Conservation (phyloP, 331 rosid genomes). For the Erythrophleum ivorense region DNA sequence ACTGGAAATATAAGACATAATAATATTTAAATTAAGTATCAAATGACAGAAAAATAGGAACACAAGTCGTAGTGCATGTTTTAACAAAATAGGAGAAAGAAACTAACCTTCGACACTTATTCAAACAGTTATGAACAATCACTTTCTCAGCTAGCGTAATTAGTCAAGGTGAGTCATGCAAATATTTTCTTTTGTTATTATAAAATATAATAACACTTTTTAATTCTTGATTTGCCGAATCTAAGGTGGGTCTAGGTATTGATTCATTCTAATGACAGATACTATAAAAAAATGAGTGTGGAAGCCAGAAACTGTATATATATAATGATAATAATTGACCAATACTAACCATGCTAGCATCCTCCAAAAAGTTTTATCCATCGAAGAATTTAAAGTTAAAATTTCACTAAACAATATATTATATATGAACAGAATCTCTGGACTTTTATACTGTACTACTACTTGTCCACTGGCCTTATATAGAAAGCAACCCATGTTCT, state of each 20-base stretch:
- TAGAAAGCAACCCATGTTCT: neutral
- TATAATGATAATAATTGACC: neutral
- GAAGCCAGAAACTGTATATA: neutral
- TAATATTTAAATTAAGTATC: no score
- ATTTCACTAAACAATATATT: neutral
- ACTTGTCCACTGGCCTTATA: neutral
- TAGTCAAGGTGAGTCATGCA: neutral
- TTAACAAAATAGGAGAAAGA: neutral
- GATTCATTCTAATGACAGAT: neutral
- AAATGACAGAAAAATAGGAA: neutral
- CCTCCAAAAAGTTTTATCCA: neutral
- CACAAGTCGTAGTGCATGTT: neutral
- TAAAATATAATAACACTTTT: neutral
- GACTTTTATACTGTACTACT: neutral
- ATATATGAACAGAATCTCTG: neutral
- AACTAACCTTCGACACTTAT: neutral
- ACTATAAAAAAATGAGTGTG: neutral
- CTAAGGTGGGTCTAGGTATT: slow-evolving; percentile 10
- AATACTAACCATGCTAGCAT: neutral
- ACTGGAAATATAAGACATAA: no score
- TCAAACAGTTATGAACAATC: neutral
- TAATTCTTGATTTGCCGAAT: neutral
- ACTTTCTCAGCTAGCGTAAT: neutral
- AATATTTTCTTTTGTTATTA: neutral
- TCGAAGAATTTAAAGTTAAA: neutral